Conservation (phyloP, 148 eudicot genomes). For the Drosera capensis region DNA sequence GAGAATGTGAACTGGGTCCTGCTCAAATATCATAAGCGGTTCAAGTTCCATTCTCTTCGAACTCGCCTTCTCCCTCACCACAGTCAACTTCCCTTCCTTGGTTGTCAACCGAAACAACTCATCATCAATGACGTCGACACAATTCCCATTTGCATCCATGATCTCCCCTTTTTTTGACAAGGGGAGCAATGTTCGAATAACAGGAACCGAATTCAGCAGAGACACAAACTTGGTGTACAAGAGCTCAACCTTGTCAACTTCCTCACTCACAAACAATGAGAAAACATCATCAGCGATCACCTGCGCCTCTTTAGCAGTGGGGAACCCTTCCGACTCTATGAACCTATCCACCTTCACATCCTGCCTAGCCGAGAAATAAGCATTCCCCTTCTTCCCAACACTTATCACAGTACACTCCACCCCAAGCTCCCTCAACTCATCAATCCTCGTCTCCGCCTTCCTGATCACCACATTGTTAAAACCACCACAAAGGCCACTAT, state of each 20-base stretch:
- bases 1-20: conserved; percentile 37
- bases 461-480: conserved; percentile 40
- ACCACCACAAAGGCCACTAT: conserved; percentile 74
- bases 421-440: conserved; percentile 35
- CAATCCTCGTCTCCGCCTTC: conserved; percentile 43
- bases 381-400: conserved; percentile 73
- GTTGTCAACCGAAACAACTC: conserved; percentile 39
- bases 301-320: conserved; percentile 18
- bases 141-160: conserved; percentile 31
- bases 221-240: conserved; percentile 38
- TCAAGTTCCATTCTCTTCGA: conserved; percentile 10
- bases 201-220: conserved; percentile 29
- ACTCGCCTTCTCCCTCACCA: conserved; percentile 16
- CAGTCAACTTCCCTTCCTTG: conserved; percentile 30
- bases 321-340: conserved; percentile 11
- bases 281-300: conserved; percentile 17
- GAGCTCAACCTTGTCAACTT: conserved; percentile 45
- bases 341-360: conserved; percentile 28
- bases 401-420: conserved; percentile 37
- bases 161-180: conserved; percentile 23
- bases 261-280: conserved; percentile 29
- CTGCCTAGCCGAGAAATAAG: conserved; percentile 28
- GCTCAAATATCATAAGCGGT: conserved; percentile 33
- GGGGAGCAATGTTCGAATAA: conserved; percentile 39
- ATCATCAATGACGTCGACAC: conserved; percentile 37